phyloP scores from a whole-genome alignment of 345 rosid genomes.

The Gossypium anomalum region DNA sequence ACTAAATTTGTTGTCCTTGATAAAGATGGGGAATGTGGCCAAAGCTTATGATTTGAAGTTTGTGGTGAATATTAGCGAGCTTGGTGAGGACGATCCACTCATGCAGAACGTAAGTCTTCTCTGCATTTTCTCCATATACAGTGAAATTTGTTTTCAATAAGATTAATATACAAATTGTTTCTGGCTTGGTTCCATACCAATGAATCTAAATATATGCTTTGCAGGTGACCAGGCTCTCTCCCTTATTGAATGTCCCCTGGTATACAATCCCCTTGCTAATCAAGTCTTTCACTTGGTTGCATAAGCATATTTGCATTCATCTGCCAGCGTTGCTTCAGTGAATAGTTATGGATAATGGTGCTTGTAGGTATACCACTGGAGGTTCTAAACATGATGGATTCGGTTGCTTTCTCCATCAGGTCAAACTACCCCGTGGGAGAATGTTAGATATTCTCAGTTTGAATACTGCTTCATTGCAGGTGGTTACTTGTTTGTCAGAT shows the following conservation, averaged over 20 bases:
- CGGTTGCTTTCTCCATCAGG: slow-evolving; percentile 34
- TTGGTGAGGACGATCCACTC: slow-evolving; percentile 64
- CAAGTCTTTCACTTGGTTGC: slow-evolving; percentile 16
- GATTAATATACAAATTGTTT: not conserved
- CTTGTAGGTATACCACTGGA: slow-evolving; percentile 52
- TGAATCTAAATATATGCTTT: slow-evolving; percentile 25
- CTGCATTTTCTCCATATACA: not conserved
- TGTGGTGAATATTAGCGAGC: slow-evolving; percentile 57
- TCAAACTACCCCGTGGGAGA: slow-evolving; percentile 40
- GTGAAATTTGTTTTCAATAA: not conserved
- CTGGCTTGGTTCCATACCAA: not conserved
- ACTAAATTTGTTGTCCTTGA: not conserved
- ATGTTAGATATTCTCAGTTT: slow-evolving; percentile 45
- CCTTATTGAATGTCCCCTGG: slow-evolving; percentile 56
- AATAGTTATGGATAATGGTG: slow-evolving; percentile 21
- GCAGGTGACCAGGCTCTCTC: slow-evolving; percentile 52
- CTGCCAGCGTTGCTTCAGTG: slow-evolving; percentile 11
- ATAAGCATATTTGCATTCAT: slow-evolving; percentile 13
- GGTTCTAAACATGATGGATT: slow-evolving; percentile 31
- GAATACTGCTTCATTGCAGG: slow-evolving; percentile 40
- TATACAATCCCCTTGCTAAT: slow-evolving; percentile 27
- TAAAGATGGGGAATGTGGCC: slow-evolving; percentile 62
- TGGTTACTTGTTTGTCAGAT: slow-evolving; percentile 15
- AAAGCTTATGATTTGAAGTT: slow-evolving; percentile 44
- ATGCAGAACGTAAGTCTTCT: slow-evolving; percentile 47